These are phyloP conservation scores for Penicillium sp. DNA, from an alignment of 2,329 filamentous ascomycete genomes.

Conservation along the genomic window DNA sequence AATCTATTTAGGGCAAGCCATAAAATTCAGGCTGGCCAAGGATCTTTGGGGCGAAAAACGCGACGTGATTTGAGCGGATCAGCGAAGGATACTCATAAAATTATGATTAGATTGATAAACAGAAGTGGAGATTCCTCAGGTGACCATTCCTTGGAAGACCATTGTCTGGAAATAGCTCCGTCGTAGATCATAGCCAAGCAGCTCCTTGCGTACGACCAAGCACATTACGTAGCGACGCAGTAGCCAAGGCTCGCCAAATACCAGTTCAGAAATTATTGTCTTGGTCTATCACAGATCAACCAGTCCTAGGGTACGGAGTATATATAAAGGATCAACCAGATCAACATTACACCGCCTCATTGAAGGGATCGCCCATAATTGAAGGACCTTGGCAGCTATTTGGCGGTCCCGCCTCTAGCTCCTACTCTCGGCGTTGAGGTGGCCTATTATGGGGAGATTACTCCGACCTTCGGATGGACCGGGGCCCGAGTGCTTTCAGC, in stretches of 20 bases:
- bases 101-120: neutral
- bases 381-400: neutral
- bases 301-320: neutral
- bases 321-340: neutral
- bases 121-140: neutral
- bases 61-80: neutral
- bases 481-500: neutral
- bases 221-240: neutral
- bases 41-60: neutral
- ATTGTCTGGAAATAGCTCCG: neutral
- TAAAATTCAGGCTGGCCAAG: neutral
- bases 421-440: neutral
- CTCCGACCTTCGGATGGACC: conserved; percentile 2
- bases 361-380: neutral
- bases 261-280: conserved; percentile 1
- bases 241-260: conserved; percentile 5
- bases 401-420: neutral
- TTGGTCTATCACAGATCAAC: neutral
- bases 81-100: neutral
- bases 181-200: neutral
- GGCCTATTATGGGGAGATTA: neutral
- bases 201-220: neutral
- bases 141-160: neutral
- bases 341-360: conserved; percentile 2
- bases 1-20: neutral